Conservation (phyloP, 2,329 filamentous ascomycete species). For the Colletotrichum kahawae region DNA sequence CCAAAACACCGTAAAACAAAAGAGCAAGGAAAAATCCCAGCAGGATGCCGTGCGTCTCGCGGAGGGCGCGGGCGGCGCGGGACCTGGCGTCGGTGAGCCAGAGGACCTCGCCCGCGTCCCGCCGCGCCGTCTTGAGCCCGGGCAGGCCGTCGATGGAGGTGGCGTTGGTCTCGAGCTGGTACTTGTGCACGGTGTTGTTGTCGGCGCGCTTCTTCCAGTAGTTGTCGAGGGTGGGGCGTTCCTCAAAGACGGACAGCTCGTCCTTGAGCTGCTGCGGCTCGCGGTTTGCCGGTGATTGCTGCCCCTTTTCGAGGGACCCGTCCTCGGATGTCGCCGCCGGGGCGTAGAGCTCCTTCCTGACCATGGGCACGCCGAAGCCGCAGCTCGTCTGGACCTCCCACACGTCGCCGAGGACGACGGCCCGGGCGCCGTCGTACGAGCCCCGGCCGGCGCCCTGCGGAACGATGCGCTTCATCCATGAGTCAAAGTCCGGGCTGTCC, state of each 20-base stretch:
- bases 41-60: constrained; percentile 17
- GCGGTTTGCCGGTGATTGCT: not conserved
- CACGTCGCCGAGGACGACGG: constrained; percentile 65
- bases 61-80: not conserved
- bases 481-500: constrained; percentile 53
- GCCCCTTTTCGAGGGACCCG: constrained; percentile 25
- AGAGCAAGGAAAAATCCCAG: constrained; percentile 25
- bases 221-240: constrained; percentile 60
- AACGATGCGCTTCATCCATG: constrained; percentile 49
- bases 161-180: constrained; percentile 61
- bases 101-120: constrained; percentile 51
- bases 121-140: constrained; percentile 58
- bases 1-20: not conserved
- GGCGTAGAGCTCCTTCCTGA: constrained; percentile 46
- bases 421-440: constrained; percentile 55
- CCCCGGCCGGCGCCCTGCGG: constrained; percentile 31
- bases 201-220: constrained; percentile 55
- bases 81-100: constrained; percentile 43
- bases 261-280: constrained; percentile 11
- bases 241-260: constrained; percentile 50
- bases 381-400: constrained; percentile 72
- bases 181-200: constrained; percentile 55
- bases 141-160: constrained; percentile 64
- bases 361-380: constrained; percentile 66
- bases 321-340: constrained; percentile 23